Conservation (phyloP, 2,329 filamentous ascomycete genomes). For the Thermoascus crustaceus region DNA sequence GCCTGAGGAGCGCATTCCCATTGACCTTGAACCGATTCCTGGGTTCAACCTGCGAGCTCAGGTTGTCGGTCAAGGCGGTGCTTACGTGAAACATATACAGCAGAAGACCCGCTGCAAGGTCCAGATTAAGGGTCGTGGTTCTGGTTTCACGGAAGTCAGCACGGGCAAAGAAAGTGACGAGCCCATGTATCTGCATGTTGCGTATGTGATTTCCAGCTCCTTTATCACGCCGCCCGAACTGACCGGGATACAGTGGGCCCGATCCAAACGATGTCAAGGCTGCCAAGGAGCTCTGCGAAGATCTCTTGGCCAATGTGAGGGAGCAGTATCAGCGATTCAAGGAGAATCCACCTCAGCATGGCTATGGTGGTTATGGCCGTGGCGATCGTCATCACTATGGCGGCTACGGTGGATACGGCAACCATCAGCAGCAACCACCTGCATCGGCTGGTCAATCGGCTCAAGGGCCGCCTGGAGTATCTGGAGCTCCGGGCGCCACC, state of each 20-base stretch:
- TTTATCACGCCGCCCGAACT: constrained; percentile 16
- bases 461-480: constrained; percentile 31
- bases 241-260: constrained; percentile 57
- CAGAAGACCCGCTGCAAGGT: constrained; percentile 91
- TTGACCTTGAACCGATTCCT: constrained; percentile 79
- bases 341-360: constrained; percentile 61
- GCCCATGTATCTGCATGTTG: constrained; percentile 92
- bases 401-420: constrained; percentile 28
- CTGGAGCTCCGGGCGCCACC: constrained; percentile 17
- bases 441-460: constrained; percentile 38
- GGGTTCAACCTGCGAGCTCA: constrained; percentile 96
- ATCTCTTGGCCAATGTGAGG: constrained; percentile 77
- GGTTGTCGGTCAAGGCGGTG: constrained; percentile 87
- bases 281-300: constrained; percentile 81
- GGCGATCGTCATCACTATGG: constrained; percentile 38
- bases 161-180: constrained; percentile 91
- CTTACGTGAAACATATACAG: constrained; percentile 97
- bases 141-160: constrained; percentile 82
- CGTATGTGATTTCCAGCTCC: constrained; percentile 49
- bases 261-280: constrained; percentile 77
- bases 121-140: constrained; percentile 94
- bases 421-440: constrained; percentile 35
- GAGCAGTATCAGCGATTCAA: constrained; percentile 90
- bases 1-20: constrained; percentile 92
- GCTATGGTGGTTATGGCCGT: constrained; percentile 51